phyloP scores from a whole-genome alignment of 2,329 filamentous ascomycete genomes.

The Zymoseptoria ardabiliae region DNA sequence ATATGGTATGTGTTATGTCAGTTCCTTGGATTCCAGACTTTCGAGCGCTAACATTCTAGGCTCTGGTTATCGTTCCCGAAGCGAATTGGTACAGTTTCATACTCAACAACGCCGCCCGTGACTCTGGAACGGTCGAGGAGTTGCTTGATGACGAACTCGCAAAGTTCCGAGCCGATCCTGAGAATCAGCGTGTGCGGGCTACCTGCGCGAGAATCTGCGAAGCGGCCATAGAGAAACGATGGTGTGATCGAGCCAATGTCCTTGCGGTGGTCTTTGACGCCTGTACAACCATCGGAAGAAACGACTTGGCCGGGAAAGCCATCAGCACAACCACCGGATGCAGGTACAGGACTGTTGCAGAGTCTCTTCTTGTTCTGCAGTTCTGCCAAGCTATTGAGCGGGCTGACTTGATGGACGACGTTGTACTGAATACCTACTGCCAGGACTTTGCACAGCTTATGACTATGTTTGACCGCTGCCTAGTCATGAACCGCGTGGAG shows the following conservation, averaged over 20 bases:
- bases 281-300: not conserved
- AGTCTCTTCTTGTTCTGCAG: not conserved
- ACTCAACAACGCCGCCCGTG: not conserved
- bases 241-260: not conserved
- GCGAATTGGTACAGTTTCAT: not conserved
- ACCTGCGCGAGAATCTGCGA: not conserved
- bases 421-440: not conserved
- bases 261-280: not conserved
- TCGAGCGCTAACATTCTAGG: not conserved
- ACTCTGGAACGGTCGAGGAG: not conserved
- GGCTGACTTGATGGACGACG: not conserved
- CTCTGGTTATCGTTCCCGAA: not conserved
- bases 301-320: not conserved
- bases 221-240: not conserved
- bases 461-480: not conserved
- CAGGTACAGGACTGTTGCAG: not conserved
- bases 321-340: not conserved
- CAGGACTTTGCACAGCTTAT: not conserved
- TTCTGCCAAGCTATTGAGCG: not conserved
- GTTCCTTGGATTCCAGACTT: not conserved
- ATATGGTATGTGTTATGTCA: not conserved
- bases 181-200: not conserved
- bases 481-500: not conserved
- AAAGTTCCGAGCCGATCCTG: not conserved
- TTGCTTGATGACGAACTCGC: not conserved